Percentiles rank a stretch among this genome's conserved stretches.
These are phyloP conservation scores for Aegle marmelos DNA, from an alignment of 345 rosid genomes.

Conservation along the genomic window DNA sequence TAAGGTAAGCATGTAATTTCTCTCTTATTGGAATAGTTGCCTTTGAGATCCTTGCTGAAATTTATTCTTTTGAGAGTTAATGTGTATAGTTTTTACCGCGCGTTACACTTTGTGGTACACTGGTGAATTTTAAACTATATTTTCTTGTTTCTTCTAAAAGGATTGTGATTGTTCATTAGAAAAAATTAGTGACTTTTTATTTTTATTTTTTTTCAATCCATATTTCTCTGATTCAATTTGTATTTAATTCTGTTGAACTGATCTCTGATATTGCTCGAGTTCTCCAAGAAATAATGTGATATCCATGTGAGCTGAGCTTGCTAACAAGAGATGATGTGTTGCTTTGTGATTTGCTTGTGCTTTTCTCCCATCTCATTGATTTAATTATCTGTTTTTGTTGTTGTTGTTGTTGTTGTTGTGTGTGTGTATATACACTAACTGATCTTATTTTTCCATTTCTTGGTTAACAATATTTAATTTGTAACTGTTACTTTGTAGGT, in stretches of 20 bases:
- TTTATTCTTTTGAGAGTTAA: not conserved
- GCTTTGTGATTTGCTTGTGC: not conserved
- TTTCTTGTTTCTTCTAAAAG: not conserved
- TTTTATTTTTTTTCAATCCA: too few species aligned
- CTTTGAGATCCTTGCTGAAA: not conserved
- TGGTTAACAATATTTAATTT: not conserved
- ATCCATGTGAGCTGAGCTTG: not conserved
- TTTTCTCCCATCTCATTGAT: not conserved
- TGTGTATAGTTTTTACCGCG: not conserved
- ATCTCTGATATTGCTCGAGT: not conserved
- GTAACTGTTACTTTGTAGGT: slow-evolving; percentile 46
- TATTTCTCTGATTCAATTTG: too few species aligned
- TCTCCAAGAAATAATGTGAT: not conserved
- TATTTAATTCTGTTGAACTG: not conserved
- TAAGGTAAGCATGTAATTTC: not conserved
- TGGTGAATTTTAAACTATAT: not conserved
- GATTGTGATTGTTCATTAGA: not conserved
- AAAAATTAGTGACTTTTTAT: not conserved
- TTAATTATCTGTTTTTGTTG: not conserved
- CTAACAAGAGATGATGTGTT: not conserved
- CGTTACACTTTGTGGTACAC: not conserved
- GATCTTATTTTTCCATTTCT: not conserved
- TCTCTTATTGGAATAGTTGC: not conserved
- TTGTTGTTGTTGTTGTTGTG: not conserved
- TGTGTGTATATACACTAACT: not conserved